phyloP scores from a whole-genome alignment of 129 eudicot genomes.

The Mikania micrantha region DNA sequence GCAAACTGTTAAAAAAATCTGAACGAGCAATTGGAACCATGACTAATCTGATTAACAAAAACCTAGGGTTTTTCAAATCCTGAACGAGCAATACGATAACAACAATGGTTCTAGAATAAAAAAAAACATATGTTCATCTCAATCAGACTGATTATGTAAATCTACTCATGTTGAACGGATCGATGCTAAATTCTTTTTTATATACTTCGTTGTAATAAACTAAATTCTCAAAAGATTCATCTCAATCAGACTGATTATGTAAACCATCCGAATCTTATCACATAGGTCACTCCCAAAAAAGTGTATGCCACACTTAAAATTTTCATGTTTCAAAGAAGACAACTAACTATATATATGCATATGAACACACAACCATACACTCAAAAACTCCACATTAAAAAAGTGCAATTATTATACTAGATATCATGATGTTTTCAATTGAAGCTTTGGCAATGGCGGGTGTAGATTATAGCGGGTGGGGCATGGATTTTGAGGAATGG shows the following conservation, averaged over 20 bases:
- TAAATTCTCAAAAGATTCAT: not conserved
- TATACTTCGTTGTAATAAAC: not conserved
- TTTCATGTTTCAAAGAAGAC: not conserved
- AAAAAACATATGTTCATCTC: too few relatives aligned
- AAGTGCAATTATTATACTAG: not conserved
- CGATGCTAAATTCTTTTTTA: slow-evolving; percentile 9
- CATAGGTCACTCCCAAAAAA: not conserved
- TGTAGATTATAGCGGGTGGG: slow-evolving; percentile 21
- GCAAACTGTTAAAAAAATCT: too few relatives aligned
- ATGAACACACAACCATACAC: not conserved
- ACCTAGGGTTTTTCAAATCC: too few relatives aligned
- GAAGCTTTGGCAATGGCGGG: slow-evolving; percentile 44
- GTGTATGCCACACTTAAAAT: not conserved
- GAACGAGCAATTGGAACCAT: too few relatives aligned
- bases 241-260: not conserved
- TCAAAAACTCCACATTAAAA: too few relatives aligned
- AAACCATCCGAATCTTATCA: not conserved
- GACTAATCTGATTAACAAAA: too few relatives aligned
- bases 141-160: too few relatives aligned
- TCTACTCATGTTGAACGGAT: slow-evolving; percentile 63
- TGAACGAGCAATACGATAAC: too few relatives aligned
- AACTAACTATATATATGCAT: not conserved
- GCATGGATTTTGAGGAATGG: slow-evolving; percentile 23
- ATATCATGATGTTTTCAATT: slow-evolving; percentile 24
- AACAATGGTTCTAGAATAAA: too few relatives aligned